Percentiles rank a stretch among this genome's conserved stretches.
phyloP scores from a whole-genome alignment of 2,329 filamentous ascomycete species.

The Fusarium sp. region DNA sequence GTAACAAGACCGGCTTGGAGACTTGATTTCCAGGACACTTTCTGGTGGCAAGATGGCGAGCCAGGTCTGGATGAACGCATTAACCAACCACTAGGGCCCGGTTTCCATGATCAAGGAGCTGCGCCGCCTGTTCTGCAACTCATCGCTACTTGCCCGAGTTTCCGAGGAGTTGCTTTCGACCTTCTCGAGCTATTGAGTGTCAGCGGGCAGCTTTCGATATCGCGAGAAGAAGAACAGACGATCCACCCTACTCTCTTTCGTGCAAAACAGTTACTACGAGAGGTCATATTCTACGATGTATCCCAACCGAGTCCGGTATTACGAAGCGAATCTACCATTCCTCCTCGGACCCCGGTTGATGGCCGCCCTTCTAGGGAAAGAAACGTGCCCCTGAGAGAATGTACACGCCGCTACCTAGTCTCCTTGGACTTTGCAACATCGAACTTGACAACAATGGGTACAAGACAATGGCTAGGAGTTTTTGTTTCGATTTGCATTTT shows the following conservation, averaged over 20 bases:
- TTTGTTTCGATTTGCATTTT: constrained; percentile 73
- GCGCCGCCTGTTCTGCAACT: constrained; percentile 66
- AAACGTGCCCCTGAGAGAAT: constrained; percentile 64
- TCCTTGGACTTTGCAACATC: constrained; percentile 65
- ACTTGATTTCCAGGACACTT: constrained; percentile 69
- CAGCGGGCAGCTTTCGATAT: constrained; percentile 64
- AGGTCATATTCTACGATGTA: constrained; percentile 68
- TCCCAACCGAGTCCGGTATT: constrained; percentile 64
- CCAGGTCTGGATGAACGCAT: constrained; percentile 53
- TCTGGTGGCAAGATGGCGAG: constrained; percentile 70
- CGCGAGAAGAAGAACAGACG: constrained; percentile 64
- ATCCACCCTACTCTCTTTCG: constrained; percentile 66
- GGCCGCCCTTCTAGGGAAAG: constrained; percentile 63
- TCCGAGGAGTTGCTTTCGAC: constrained; percentile 63
- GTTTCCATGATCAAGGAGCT: constrained; percentile 52
- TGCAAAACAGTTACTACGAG: constrained; percentile 69
- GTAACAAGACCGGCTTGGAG: constrained; percentile 60
- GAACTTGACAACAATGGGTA: constrained; percentile 56
- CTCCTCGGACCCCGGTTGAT: constrained; percentile 56
- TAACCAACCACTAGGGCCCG: constrained; percentile 21
- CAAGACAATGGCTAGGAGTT: constrained; percentile 65
- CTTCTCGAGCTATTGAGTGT: constrained; percentile 68
- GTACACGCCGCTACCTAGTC: constrained; percentile 66
- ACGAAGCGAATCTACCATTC: constrained; percentile 36
- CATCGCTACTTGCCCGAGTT: constrained; percentile 67